Evolutionary conservation across 768 basidiomycete species (phyloP).

Genomic region (Russula abietina): DNA sequence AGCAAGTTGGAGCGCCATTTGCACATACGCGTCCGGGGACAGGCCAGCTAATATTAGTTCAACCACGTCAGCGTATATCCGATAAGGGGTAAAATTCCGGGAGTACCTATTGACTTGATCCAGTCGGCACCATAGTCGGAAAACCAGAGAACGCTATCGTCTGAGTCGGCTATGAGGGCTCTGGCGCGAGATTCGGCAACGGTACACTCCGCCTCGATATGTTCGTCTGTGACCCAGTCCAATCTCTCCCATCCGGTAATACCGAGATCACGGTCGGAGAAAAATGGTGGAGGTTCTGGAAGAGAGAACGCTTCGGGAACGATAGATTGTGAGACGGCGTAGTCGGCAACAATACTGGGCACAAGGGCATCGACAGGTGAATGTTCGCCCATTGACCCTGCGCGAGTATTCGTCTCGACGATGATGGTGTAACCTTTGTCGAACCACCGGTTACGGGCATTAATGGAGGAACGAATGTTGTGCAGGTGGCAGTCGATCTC

Average conservation of each 20-base stretch:
- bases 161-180: conserved; percentile 66
- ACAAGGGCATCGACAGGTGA: conserved; percentile 86
- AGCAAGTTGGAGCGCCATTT: conserved; percentile 87
- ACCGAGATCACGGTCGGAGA: conserved; percentile 16
- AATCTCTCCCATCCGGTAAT: conserved; percentile 50
- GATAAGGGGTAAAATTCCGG: background rate
- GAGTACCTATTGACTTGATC: conserved; percentile 71
- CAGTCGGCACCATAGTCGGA: conserved; percentile 78
- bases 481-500: conserved; percentile 70
- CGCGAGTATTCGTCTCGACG: conserved; percentile 79
- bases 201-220: conserved; percentile 48
- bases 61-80: background rate
- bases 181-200: conserved; percentile 53
- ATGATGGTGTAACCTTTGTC: conserved; percentile 83
- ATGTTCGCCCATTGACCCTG: conserved; percentile 87
- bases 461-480: conserved; percentile 59
- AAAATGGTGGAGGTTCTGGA: conserved; percentile 20
- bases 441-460: conserved; percentile 77
- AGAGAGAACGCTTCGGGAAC: conserved; percentile 41
- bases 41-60: conserved; percentile 38
- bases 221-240: conserved; percentile 68
- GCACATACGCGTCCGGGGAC: conserved; percentile 79
- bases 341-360: conserved; percentile 82
- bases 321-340: conserved; percentile 65
- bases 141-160: conserved; percentile 79